Base-by-base conservation (phyloP, 805 yeast species). In the Starmera amethionina region DNA sequence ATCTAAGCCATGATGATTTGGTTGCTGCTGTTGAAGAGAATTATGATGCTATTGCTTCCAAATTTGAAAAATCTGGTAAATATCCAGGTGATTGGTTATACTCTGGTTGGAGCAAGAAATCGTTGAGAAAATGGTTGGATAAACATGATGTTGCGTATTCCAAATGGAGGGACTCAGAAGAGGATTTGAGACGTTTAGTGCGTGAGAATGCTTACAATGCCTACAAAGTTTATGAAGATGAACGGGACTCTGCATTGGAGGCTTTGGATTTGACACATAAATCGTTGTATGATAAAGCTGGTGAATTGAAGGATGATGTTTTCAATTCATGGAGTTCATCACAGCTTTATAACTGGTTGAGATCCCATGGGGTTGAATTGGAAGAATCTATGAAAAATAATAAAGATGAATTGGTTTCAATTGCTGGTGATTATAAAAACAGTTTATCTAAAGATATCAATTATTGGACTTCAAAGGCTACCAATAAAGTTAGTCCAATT, bases 331-430 rank as follows among this genome's bases (percentile, higher is more conserved):
- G 82, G 82, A 57, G 75, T 4, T 63, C 70, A 22, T 62, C 68
- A 5, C 82, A 79, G 49, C 56, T 79, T 43, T 61, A 66, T 48
- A 70, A 69, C 43, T 79, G 83, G 75, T 56, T 80, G 30, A 56
- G 63, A 40, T 52, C 61, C 33, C 75, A 73, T 49, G 72, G 70
- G 27, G 54, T 67, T 32, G 55, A 59, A 12, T 50, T 66, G 34
- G 60, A 61, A 32, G 62, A 64, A 30, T 52, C 59, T n/a, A 37
- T 54, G 11, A 60, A 57, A 16, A 36, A 48, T 9, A 59, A 60
- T 36, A 65, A 58, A 42, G 64, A 66, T 30, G 56, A 60, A 31
- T 55, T 72, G 36, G 50, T 59, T 5, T 43, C 56, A 11, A 19
- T 58, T 14, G 75, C 72, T 2, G 45, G 52, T 28, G 47, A 59